phyloP scores from a whole-genome alignment of 495 filamentous ascomycete species.

The Hypoxylon lienhwacheense region DNA sequence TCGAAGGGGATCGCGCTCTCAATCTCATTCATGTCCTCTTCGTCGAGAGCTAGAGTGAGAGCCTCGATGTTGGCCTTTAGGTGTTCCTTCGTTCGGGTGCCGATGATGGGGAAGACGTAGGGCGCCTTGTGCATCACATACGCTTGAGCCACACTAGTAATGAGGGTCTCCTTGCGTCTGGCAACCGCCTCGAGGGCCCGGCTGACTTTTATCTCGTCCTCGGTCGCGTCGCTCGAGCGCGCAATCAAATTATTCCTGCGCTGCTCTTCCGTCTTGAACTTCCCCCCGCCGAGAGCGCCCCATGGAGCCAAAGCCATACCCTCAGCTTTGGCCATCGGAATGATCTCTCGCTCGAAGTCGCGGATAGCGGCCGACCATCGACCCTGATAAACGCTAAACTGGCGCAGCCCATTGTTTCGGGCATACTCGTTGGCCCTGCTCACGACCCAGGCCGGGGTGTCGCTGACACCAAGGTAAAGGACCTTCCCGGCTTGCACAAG shows the following conservation, averaged over 20 bases:
- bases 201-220: constrained; percentile 55
- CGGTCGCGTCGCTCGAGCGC: constrained; percentile 26
- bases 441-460: constrained; percentile 73
- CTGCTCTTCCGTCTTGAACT: constrained; percentile 60
- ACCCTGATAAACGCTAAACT: constrained; percentile 70
- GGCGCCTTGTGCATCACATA: constrained; percentile 75
- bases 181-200: constrained; percentile 61
- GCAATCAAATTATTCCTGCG: constrained; percentile 32
- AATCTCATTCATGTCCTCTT: constrained; percentile 67
- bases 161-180: constrained; percentile 50
- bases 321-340: constrained; percentile 65
- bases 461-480: constrained; percentile 68
- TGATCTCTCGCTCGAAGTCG: constrained; percentile 72
- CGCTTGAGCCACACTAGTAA: constrained; percentile 67
- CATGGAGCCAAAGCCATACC: constrained; percentile 72
- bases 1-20: constrained; percentile 64
- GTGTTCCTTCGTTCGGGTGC: constrained; percentile 60
- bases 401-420: constrained; percentile 62
- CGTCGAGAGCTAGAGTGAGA: constrained; percentile 55
- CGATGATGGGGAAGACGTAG: constrained; percentile 76
- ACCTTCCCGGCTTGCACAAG: constrained; percentile 65
- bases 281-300: constrained; percentile 64
- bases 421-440: constrained; percentile 69
- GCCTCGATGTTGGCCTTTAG: constrained; percentile 71
- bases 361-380: constrained; percentile 61